Percentiles rank a stretch among this genome's conserved stretches.
These are phyloP conservation scores for Verticillium albo-atrum DNA, from an alignment of 2,329 filamentous ascomycete species.

Conservation along the genomic window DNA sequence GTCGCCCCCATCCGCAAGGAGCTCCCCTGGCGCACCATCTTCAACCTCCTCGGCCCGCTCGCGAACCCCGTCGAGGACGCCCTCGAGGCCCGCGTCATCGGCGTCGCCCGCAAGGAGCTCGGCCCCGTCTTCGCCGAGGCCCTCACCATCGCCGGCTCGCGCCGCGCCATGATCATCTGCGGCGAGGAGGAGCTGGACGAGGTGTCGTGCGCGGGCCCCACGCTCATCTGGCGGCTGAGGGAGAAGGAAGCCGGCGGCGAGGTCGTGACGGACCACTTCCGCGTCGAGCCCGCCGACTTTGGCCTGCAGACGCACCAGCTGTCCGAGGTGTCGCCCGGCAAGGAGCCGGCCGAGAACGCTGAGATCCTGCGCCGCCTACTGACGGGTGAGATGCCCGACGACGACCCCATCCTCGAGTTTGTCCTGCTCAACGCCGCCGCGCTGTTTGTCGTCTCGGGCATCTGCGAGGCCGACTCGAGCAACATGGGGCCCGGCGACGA, in stretches of 20 bases:
- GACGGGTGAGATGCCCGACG: constrained; percentile 62
- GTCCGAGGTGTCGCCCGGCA: constrained; percentile 74
- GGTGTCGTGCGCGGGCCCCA: constrained; percentile 83
- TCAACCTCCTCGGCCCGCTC: constrained; percentile 91
- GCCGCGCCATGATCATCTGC: constrained; percentile 86
- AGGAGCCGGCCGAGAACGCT: constrained; percentile 83
- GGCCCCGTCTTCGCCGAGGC: constrained; percentile 88
- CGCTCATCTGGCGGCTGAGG: constrained; percentile 79
- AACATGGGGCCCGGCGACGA: constrained; percentile 77
- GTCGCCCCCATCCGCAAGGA: constrained; percentile 82
- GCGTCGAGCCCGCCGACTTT: constrained; percentile 78
- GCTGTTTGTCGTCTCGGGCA: constrained; percentile 76
- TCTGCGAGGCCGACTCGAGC: constrained; percentile 80
- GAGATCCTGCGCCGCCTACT: constrained; percentile 75
- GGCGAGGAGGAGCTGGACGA: constrained; percentile 95
- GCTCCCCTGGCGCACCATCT: constrained; percentile 92
- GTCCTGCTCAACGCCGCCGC: constrained; percentile 92
- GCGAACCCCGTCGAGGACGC: constrained; percentile 82
- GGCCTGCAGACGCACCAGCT: constrained; percentile 73
- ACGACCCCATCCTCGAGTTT: constrained; percentile 88
- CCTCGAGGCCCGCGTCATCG: constrained; percentile 88
- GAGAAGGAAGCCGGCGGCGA: constrained; percentile 26
- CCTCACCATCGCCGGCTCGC: constrained; percentile 67
- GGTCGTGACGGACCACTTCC: constrained; percentile 69
- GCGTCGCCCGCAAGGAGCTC: constrained; percentile 82